Base-by-base conservation (phyloP, 2,329 filamentous ascomycete genomes). In the Colletotrichum tamarilloi region DNA sequence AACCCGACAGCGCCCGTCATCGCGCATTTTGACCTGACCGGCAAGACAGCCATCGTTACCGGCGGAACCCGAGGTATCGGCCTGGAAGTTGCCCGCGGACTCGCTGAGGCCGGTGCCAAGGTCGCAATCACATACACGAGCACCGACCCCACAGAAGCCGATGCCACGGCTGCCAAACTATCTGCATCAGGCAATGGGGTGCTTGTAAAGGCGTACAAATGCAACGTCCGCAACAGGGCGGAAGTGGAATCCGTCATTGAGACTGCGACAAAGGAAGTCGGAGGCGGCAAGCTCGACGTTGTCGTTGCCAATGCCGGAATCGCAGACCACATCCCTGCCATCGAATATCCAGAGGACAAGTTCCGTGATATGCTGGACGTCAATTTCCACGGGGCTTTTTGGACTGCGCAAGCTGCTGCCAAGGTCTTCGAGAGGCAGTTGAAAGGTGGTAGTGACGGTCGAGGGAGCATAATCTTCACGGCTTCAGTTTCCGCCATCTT, bases 251-350 rank as follows among this genome's bases (percentile, higher is more conserved):
- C 77, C 2, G 68, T 71, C 12, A 60, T 71, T 16, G 68, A 67
- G 56, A 77, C 80, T 4, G 82, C 82, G 0, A 80, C 81, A 11
- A 76, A 79, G 53, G 84, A 85, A 32, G 68, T 71, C 2, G 68
- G 22, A 77, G 84, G 81, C 52, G 79, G 81, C 5, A 81, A 82
- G 32, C 75, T 85, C 4, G 82, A 85, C 72, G 79, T 86, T 38
- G 77, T 84, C 24, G 83, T 86, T 1, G 84, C 84, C 24, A 85
- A 85, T 62, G 83, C 84, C 4, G 84, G 84, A 2, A 81, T 85
- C 42, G 78, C 80, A 6, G 79, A 80, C 5, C 77, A 84, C 62
- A 78, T 81, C 30, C 77, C 83, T 0, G 82, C 82, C 6, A 70
- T 81, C 5, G 82, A 85, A n/a, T 85, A 85, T 73, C 79, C 81